Conservation (phyloP, 306 rosid genomes). For the Medicago truncatula region DNA sequence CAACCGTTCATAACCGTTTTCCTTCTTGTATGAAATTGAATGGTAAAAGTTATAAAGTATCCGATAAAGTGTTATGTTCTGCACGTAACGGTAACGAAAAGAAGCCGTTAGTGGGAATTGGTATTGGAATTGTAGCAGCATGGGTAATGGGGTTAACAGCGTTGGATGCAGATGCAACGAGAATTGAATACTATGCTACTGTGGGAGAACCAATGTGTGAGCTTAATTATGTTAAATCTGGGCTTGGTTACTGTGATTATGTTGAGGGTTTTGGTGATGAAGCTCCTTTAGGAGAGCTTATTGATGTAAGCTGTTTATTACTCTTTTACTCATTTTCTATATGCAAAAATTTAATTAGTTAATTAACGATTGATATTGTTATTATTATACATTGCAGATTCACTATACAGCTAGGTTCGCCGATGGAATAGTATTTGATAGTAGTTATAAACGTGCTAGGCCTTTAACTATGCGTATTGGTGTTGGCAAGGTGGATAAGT, state of each 20-base stretch:
- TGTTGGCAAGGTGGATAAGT: constrained; percentile 74
- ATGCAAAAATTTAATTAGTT: neutral
- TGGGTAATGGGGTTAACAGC: constrained; percentile 67
- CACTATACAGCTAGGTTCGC: constrained; percentile 91
- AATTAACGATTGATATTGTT: neutral
- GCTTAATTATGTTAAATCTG: constrained; percentile 69
- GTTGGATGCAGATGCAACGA: constrained; percentile 79
- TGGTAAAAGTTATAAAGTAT: constrained; percentile 4
- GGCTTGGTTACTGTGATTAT: constrained; percentile 87
- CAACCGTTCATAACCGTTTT: constrained; percentile 42
- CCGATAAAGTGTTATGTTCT: constrained; percentile 36
- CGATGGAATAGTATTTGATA: constrained; percentile 88
- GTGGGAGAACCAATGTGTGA: constrained; percentile 85
- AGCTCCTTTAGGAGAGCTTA: constrained; percentile 85
- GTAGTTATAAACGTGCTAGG: constrained; percentile 88
- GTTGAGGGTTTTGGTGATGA: constrained; percentile 65
- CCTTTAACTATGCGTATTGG: constrained; percentile 96
- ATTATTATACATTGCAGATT: constrained; percentile 48
- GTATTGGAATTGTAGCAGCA: constrained; percentile 71
- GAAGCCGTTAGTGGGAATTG: constrained; percentile 53
- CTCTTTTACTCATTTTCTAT: neutral
- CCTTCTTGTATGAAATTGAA: constrained; percentile 40
- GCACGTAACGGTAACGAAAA: constrained; percentile 15
- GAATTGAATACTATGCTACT: constrained; percentile 90
- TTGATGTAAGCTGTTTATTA: constrained; percentile 59